phyloP scores from a whole-genome alignment of 2,329 filamentous ascomycete species.

The Trichoderma cornu-damae region DNA sequence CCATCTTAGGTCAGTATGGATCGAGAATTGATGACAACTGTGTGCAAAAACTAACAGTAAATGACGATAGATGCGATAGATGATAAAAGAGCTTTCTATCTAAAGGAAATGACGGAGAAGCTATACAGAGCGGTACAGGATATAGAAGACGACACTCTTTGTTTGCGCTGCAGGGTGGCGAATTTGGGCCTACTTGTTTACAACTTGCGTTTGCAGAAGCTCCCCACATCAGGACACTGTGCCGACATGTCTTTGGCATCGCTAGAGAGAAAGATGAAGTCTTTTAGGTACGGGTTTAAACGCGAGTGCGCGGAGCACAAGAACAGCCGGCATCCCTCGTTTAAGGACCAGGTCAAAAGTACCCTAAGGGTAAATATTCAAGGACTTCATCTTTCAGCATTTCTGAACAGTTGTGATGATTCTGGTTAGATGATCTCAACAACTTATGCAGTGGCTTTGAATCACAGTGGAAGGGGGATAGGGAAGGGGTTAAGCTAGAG shows the following conservation, averaged over 20 bases:
- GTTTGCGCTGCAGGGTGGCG: background rate
- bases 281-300: background rate
- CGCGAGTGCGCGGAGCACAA: too few relatives aligned
- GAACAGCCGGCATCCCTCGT: too few relatives aligned
- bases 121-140: background rate
- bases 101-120: background rate
- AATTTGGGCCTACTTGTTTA: background rate
- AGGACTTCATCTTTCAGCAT: too few relatives aligned
- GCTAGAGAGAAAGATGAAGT: background rate
- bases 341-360: too few relatives aligned
- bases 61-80: background rate
- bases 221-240: background rate
- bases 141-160: accelerated
- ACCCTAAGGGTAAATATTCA: too few relatives aligned
- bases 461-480: too few relatives aligned
- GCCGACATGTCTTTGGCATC: accelerated
- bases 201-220: background rate
- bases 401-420: too few relatives aligned
- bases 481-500: too few relatives aligned
- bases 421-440: too few relatives aligned
- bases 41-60: background rate
- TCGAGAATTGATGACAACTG: background rate
- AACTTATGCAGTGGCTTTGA: too few relatives aligned
- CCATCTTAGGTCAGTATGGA: background rate
- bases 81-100: background rate